phyloP scores from a whole-genome alignment of 2,329 filamentous ascomycete species.

The Colletotrichum orchidophilum region DNA sequence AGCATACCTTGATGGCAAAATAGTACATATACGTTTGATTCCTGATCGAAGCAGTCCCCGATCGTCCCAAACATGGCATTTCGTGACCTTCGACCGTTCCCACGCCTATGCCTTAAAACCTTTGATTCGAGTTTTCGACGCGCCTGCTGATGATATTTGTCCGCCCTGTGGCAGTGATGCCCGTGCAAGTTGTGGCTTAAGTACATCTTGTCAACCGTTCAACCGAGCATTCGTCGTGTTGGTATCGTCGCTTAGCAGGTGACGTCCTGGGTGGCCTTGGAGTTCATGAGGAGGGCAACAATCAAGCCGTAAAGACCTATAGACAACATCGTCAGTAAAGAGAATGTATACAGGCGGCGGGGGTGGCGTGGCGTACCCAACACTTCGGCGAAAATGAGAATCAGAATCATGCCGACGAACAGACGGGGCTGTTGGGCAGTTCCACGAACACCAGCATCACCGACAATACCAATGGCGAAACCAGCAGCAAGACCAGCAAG shows the following conservation, averaged over 20 bases:
- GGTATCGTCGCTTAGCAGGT: conserved; percentile 60
- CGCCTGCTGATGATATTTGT: conserved; percentile 35
- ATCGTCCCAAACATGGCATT: conserved; percentile 32
- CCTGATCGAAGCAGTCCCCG: conserved; percentile 38
- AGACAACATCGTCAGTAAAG: conserved; percentile 37
- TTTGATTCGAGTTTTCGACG: conserved; percentile 36
- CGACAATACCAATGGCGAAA: conserved; percentile 88
- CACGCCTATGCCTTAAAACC: conserved; percentile 37
- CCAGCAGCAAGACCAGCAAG: conserved; percentile 85
- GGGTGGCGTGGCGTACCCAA: conserved; percentile 71
- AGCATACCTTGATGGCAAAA: conserved; percentile 54
- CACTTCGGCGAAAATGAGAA: conserved; percentile 99
- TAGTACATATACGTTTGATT: conserved; percentile 57
- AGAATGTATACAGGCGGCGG: background rate
- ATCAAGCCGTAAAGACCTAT: conserved; percentile 98
- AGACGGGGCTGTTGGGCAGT: conserved; percentile 85
- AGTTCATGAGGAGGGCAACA: conserved; percentile 99
- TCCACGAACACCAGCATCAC: conserved; percentile 88
- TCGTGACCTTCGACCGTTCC: conserved; percentile 30
- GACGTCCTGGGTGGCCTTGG: conserved; percentile 77
- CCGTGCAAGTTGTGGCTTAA: conserved; percentile 38
- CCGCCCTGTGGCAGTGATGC: conserved; percentile 36
- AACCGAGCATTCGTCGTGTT: conserved; percentile 36
- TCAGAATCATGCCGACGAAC: conserved; percentile 98
- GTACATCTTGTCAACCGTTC: conserved; percentile 49